Base-by-base conservation (phyloP, 1,284 basidiomycete species). In the Lignosus rhinocerotis region DNA sequence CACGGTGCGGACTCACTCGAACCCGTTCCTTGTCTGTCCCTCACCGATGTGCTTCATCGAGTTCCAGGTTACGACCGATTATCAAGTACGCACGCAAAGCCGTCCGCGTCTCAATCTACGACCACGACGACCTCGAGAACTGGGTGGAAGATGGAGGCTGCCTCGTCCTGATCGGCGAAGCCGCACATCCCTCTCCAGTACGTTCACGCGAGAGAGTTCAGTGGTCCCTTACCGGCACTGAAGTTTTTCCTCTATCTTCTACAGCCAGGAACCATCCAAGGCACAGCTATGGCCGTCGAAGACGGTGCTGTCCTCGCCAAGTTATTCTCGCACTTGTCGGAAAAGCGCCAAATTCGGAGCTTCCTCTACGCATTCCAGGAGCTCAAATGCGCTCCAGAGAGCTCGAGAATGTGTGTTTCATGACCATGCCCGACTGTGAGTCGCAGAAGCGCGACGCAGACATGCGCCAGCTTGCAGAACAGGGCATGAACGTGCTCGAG, bases 271-370 rank as follows among this genome's bases (percentile, higher is more conserved):
- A 58, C 58, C 7, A 60, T 44, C 77, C 76, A 62, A 75, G 78
- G 68, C 73, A 73, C 66, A 61, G 79, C 65, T 72, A 78, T 7
- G 72, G 76, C 33, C 62, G 78, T 44, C 71, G 76, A 87, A 70
- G 85, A 87, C 58, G 82, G 77, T 6, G 82, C 81, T 2, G 80
- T 84, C 8, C 75, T 87, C 8, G 85, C 77, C 14, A 81, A 79
- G 56, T 72, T 87, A 9, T 85, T 87, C 68, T 81, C 82, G 4
- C 83, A 83, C 66, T 70, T 87, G 5, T 70, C 69, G 43, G 66
- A 70, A 4, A 65, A 72, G 31, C 80, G 81, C n/a, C 84, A 87
- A 61, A 83, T 87, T 62, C 65, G 68, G 0, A 75, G 70, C 36
- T 80, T 85, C 66, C 73, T 86, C 6, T 74, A 75, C 59, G 84